A percentile compares a stretch with the other conserved stretches of the same genome.
These are phyloP conservation scores for Salix brachista DNA, from an alignment of 345 rosid species.

Conservation along the genomic window DNA sequence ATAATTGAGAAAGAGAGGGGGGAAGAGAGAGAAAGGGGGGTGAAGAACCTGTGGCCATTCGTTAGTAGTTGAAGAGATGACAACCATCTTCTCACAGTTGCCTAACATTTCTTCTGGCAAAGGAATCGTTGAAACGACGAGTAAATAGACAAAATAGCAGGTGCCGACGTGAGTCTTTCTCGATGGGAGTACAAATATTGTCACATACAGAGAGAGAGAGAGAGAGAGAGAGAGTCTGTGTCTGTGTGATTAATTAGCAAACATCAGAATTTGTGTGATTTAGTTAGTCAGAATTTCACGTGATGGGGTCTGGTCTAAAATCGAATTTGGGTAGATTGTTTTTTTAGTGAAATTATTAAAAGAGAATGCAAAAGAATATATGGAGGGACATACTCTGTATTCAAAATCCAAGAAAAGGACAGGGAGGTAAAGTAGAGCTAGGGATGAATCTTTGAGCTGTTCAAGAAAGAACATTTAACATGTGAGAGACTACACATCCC, in stretches of 20 bases:
- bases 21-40: slow-evolving; percentile 22
- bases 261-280: slow-evolving; percentile 6
- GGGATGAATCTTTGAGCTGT: slow-evolving; percentile 60
- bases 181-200: slow-evolving; percentile 21
- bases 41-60: slow-evolving; percentile 59
- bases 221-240: not conserved
- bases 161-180: slow-evolving; percentile 53
- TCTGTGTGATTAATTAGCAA: not conserved
- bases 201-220: not conserved
- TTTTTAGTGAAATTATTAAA: not conserved
- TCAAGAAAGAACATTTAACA: slow-evolving; percentile 41
- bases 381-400: slow-evolving; percentile 15
- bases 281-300: slow-evolving; percentile 34
- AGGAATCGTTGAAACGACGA: slow-evolving; percentile 61
- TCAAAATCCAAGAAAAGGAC: slow-evolving; percentile 48
- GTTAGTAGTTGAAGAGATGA: slow-evolving; percentile 55
- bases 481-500: slow-evolving; percentile 28
- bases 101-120: slow-evolving; percentile 48
- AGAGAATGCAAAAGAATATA: slow-evolving; percentile 11
- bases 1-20: slow-evolving; percentile 38
- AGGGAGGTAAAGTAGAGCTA: slow-evolving; percentile 39
- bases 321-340: slow-evolving; percentile 4
- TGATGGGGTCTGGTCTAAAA: slow-evolving; percentile 28
- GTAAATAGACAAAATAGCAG: slow-evolving; percentile 58
- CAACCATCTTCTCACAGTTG: slow-evolving; percentile 53